Conservation (phyloP, 2,329 filamentous ascomycete species). For the Colletotrichum aenigma region DNA sequence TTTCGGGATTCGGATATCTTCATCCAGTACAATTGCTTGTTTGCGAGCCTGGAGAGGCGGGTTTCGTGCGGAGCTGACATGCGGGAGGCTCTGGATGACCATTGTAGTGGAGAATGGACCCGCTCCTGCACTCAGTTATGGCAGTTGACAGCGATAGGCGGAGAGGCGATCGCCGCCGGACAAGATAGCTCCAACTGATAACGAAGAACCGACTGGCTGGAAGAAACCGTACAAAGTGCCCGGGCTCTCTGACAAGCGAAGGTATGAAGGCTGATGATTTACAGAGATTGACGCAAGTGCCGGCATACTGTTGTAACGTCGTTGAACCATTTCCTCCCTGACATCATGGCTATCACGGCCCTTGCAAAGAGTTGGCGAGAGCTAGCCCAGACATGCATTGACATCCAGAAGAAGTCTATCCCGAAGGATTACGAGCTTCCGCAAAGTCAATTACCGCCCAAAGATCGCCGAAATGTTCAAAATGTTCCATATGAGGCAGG, state of each 20-base stretch:
- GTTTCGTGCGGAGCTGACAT: not conserved
- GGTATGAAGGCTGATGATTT: not conserved
- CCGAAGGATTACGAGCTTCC: conserved; percentile 63
- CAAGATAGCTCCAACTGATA: not conserved
- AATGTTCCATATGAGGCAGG: conserved; percentile 59
- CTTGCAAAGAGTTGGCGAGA: not conserved
- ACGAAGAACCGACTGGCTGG: not conserved
- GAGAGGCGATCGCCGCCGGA: not conserved
- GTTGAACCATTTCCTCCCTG: not conserved
- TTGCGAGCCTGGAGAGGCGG: not conserved
- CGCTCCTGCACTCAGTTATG: not conserved
- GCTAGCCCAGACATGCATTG: not conserved
- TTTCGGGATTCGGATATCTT: not conserved
- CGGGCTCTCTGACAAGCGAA: not conserved
- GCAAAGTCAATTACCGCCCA: conserved; percentile 53
- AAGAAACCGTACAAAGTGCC: not conserved
- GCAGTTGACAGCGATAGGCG: conserved; percentile 6
- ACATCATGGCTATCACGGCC: not conserved
- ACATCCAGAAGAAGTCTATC: conserved; percentile 44
- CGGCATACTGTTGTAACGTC: not conserved
- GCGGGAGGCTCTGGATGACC: not conserved
- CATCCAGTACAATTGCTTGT: not conserved
- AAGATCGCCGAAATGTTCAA: conserved; percentile 59
- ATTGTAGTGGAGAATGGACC: not conserved
- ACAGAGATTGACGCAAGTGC: not conserved